Base-by-base conservation (phyloP, 2,329 filamentous ascomycete species). In the Penicillium griseofulvum region DNA sequence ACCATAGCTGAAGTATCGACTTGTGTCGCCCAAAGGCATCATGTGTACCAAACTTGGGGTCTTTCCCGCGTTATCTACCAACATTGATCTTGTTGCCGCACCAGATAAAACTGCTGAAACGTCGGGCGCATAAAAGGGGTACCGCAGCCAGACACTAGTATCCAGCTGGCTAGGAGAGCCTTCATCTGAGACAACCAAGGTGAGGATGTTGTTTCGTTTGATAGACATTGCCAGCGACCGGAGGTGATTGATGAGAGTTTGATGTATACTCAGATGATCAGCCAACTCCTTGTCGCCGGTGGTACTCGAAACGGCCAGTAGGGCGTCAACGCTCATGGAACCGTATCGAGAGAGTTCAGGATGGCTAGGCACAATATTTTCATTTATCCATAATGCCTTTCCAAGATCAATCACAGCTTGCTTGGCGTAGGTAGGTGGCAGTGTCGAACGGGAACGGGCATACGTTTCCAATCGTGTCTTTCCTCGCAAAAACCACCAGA, bases 401-500 rank as follows among this genome's bases (percentile, higher is more conserved):
- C 90, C 87, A 48, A 97, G 78, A 71, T 96, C 90, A 1, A 93
- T 83, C 65, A 95, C 91, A 1, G 90, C 87, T 73, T 96, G 92
- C 55, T 89, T 86, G 16, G 70, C 68, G 22, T 61, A 78, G 58
- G 83, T 71, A 59, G 59, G 42, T 48, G 62, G 49, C 77, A 71
- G 4, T 71, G 69, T 59, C 72, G 79, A 24, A 7, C 84, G 81
- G 49, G 84, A 86, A 57, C 90, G 82, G 44, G 95, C 86, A 37
- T 87, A 80, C 12, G 76, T 73, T 70, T 96, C 92, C 49, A 96
- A 79, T 10, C 86, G 85, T 66, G 87, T 84, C 58, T 91, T 86
- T 19, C 91, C 92, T 63, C 85, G 88, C 43, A 96, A 70, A 67
- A 96, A 95, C 92, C 92, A 97, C 92, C 92, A 97, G 0, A 90